These are phyloP conservation scores for Flaveria robusta DNA, from an alignment of 129 eudicot genomes.

Conservation along the genomic window DNA sequence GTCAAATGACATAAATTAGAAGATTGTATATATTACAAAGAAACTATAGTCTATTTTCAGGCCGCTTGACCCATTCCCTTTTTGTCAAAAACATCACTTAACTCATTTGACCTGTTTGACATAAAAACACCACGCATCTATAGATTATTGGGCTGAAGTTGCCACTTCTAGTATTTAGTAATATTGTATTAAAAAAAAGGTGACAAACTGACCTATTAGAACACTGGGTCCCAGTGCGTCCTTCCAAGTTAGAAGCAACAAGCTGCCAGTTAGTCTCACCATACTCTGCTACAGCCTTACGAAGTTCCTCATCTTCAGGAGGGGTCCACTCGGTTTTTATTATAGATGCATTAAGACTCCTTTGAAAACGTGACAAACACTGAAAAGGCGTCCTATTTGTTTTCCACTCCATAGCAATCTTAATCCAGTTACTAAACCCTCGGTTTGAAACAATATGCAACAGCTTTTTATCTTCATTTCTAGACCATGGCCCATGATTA, in stretches of 20 bases:
- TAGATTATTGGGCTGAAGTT: neutral
- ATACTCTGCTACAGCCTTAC: conserved; percentile 68
- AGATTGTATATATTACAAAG: neutral
- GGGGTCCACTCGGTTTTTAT: conserved; percentile 78
- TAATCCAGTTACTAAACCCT: conserved; percentile 68
- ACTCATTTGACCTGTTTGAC: neutral
- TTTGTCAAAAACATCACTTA: neutral
- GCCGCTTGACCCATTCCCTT: neutral
- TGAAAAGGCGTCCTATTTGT: conserved; percentile 87
- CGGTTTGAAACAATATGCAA: conserved; percentile 52
- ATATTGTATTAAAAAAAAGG: neutral
- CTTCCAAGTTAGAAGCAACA: conserved; percentile 76
- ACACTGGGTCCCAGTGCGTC: conserved; percentile 93
- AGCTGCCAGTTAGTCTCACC: conserved; percentile 86
- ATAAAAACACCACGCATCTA: neutral
- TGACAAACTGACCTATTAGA: conserved; percentile 73
- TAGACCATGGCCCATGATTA: conserved; percentile 52
- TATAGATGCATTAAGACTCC: conserved; percentile 91
- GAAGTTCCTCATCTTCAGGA: conserved; percentile 69
- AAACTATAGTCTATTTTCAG: neutral
- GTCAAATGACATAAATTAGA: neutral
- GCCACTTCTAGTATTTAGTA: neutral
- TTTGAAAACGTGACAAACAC: conserved; percentile 82
- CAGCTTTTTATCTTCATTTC: conserved; percentile 67
- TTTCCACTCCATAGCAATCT: conserved; percentile 54